Percentiles rank a stretch among this genome's conserved stretches.
These are phyloP conservation scores for Afroboletus lepidellus DNA, from an alignment of 1,284 basidiomycete species.

Conservation along the genomic window DNA sequence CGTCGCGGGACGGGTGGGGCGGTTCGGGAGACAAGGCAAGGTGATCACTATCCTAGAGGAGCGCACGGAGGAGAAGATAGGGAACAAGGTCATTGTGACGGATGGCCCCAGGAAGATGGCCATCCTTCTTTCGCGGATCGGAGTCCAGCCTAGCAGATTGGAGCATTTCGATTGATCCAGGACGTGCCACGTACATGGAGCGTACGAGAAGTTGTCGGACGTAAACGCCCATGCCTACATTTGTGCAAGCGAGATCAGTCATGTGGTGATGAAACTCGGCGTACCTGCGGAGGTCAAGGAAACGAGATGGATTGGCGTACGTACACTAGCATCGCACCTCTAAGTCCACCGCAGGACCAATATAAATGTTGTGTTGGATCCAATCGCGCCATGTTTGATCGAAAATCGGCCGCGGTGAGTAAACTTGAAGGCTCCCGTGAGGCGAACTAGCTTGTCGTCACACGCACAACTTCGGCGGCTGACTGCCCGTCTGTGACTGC, in stretches of 20 bases:
- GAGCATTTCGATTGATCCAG: slow-evolving; percentile 40
- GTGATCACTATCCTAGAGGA: slow-evolving; percentile 59
- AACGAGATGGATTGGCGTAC: slow-evolving; percentile 1
- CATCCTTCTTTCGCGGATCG: slow-evolving; percentile 47
- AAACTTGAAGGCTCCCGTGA: slow-evolving; percentile 1
- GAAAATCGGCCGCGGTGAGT: not conserved
- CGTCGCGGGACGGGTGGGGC: slow-evolving; percentile 71
- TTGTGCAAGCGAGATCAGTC: not conserved
- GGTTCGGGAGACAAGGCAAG: slow-evolving; percentile 63
- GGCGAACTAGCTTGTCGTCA: slow-evolving; percentile 10
- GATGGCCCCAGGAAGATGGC: slow-evolving; percentile 46
- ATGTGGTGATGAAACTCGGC: slow-evolving; percentile 23
- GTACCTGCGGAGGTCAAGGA: slow-evolving; percentile 24
- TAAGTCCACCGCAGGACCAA: slow-evolving; percentile 2
- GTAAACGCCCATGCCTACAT: not conserved
- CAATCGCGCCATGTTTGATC: not conserved
- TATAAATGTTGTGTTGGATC: not conserved
- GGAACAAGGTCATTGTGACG: slow-evolving; percentile 29
- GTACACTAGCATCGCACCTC: slow-evolving; percentile 4
- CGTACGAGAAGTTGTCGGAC: not conserved
- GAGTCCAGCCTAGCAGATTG: slow-evolving; percentile 35
- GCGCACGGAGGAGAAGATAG: slow-evolving; percentile 27
- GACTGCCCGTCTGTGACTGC: slow-evolving; percentile 16
- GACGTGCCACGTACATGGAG: not conserved
- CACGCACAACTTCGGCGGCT: slow-evolving; percentile 27